These are phyloP conservation scores for Boletus reticulatus DNA, from an alignment of 768 basidiomycete genomes.

Conservation along the genomic window DNA sequence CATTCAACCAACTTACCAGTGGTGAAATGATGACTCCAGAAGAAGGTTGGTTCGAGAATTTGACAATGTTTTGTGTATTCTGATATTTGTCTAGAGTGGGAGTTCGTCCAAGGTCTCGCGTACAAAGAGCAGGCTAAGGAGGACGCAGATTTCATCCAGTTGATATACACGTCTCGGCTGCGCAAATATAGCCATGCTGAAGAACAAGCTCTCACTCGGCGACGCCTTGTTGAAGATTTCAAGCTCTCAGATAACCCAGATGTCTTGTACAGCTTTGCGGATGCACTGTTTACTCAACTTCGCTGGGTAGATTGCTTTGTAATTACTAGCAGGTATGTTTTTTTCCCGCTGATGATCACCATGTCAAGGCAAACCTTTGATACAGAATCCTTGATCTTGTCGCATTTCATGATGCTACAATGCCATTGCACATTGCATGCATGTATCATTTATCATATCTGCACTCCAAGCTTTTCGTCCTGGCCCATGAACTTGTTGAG, in stretches of 20 bases:
- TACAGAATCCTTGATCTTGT: constrained; percentile 80
- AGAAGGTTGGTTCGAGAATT: constrained; percentile 66
- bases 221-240: constrained; percentile 79
- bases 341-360: not conserved
- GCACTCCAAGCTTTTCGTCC: constrained; percentile 90
- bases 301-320: constrained; percentile 94
- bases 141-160: constrained; percentile 86
- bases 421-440: constrained; percentile 95
- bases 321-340: constrained; percentile 71
- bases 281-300: constrained; percentile 83
- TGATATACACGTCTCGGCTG: constrained; percentile 90
- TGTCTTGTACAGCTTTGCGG: constrained; percentile 86
- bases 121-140: constrained; percentile 82
- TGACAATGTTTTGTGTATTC: not conserved
- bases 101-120: constrained; percentile 82
- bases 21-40: constrained; percentile 96
- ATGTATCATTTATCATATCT: constrained; percentile 94
- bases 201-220: constrained; percentile 79
- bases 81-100: constrained; percentile 73
- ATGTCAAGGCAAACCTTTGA: not conserved
- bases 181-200: constrained; percentile 84
- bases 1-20: constrained; percentile 85
- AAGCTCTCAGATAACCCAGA: constrained; percentile 90
- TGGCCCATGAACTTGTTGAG: constrained; percentile 95
- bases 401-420: constrained; percentile 83